phyloP scores from a whole-genome alignment of 2,329 filamentous ascomycete genomes.

The Didymella sp. region DNA sequence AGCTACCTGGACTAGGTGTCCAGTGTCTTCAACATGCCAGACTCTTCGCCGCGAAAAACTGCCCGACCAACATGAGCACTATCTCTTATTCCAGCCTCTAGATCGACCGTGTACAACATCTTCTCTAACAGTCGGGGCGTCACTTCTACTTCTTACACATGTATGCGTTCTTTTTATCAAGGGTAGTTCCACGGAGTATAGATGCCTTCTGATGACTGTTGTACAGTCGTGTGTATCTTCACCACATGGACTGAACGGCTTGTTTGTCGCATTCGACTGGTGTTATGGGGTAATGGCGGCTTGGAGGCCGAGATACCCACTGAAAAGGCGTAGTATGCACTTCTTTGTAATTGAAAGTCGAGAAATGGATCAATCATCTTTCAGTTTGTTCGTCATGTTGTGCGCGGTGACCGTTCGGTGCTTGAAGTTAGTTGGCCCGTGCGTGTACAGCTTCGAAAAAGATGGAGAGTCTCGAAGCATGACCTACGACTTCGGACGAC shows the following conservation, averaged over 20 bases:
- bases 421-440: conserved; percentile 13
- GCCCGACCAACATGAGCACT: not conserved
- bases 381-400: not conserved
- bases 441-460: conserved; percentile 39
- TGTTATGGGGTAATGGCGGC: conserved; percentile 15
- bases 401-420: not conserved
- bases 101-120: conserved; percentile 8
- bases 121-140: not conserved
- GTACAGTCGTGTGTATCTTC: conserved; percentile 2
- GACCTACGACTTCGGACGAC: conserved; percentile 34
- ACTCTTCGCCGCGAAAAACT: not conserved
- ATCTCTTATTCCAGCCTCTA: not conserved
- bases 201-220: not conserved
- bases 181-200: not conserved
- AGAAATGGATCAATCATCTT: conserved; percentile 21
- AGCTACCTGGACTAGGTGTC: conserved; percentile 43
- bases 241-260: not conserved
- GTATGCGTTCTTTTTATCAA: conserved; percentile 14
- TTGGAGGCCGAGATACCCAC: conserved; percentile 29
- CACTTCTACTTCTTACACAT: conserved; percentile 12
- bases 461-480: conserved; percentile 25
- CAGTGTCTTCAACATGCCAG: conserved; percentile 6
- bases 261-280: conserved; percentile 15
- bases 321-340: conserved; percentile 22
- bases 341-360: conserved; percentile 20